Base-by-base conservation (phyloP, 2,329 filamentous ascomycete genomes). In the Botryotinia calthae region DNA sequence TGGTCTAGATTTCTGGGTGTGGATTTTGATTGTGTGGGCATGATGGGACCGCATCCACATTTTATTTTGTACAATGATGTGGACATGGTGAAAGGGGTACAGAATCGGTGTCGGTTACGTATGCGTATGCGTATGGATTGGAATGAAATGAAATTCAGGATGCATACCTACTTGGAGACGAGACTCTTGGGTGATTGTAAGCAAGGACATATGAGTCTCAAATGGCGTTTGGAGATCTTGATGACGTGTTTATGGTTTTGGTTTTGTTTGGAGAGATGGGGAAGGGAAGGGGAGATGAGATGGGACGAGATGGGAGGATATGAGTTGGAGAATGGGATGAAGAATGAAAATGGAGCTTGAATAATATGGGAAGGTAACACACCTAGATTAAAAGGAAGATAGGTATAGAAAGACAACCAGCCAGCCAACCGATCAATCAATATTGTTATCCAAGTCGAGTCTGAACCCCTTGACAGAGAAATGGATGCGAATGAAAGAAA, bases 391-490 rank as follows among this genome's bases (percentile, higher is more conserved):
- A 20, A 22, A 46, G 14, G 14, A 51, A 51, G 64, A 42, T 14
- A 28, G 16, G 22, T 10, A 54, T 34, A 40, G 2, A 46, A 18
- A 40, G 10, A 28, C 1, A 10, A 2, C 14, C 20, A 40, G 2
- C 37, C 48, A 51, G 48, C 4, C 10, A 51, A 25, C 25, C 46
- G 4, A 51, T n/a, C 22, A 54, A 66, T 54, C 31, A 66, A 54
- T 54, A 66, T 66, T 20, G 20, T 66, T 66, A 28, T 28, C 4
- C 8, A 28, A 61, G 31, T 25, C 10, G 4, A 51, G 4, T 4
- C 0, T 25, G 48, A n/a, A 14, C 40, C 0, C 2, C 12, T n/a
- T 51, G 48, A n/a, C 12, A n/a, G 12, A 7, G n/a, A n/a, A 2
- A 51, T 51, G 2, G 10, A 51, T 51, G 48, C n/a, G 25, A 51